Percentiles rank a stretch among this genome's conserved stretches.
phyloP scores from a whole-genome alignment of 768 basidiomycete genomes.

The Pleurotus salmoneostramineus region DNA sequence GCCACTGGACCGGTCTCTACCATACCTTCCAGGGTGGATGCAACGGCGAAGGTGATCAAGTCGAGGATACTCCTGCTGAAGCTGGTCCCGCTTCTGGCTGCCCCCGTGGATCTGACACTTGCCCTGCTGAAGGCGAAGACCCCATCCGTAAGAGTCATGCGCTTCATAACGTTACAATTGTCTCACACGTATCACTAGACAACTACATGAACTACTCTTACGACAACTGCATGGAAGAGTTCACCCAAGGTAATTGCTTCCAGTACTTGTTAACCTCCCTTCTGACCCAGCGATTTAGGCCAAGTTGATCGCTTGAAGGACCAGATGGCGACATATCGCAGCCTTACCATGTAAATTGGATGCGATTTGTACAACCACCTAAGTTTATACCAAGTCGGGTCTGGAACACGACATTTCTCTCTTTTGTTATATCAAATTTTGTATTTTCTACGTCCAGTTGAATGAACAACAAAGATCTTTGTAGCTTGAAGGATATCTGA shows the following conservation, averaged over 20 bases:
- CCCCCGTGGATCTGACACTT: constrained; percentile 30
- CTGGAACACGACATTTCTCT: not conserved
- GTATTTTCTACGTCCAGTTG: not conserved
- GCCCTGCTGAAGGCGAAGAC: constrained; percentile 33
- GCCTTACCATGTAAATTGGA: constrained; percentile 11
- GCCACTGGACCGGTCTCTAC: constrained; percentile 58
- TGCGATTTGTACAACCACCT: not conserved
- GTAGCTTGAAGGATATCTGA: not conserved
- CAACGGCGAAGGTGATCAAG: constrained; percentile 34
- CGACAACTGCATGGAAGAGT: constrained; percentile 47
- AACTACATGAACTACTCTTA: constrained; percentile 19
- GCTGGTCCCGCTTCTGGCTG: constrained; percentile 38
- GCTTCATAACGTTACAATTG: not conserved
- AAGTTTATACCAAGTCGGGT: not conserved
- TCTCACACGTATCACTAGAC: not conserved
- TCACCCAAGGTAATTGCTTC: constrained; percentile 24
- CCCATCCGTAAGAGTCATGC: constrained; percentile 29
- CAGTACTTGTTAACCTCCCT: not conserved
- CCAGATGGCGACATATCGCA: constrained; percentile 42
- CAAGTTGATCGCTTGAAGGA: constrained; percentile 35
- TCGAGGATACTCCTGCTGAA: constrained; percentile 46
- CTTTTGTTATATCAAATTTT: not conserved
- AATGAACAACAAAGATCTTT: not conserved
- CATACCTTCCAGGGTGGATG: constrained; percentile 58
- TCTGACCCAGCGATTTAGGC: constrained; percentile 17